A percentile compares a stretch with the other conserved stretches of the same genome.
phyloP scores from a whole-genome alignment of 2,329 filamentous ascomycete genomes.

The Polytolypa hystricis region DNA sequence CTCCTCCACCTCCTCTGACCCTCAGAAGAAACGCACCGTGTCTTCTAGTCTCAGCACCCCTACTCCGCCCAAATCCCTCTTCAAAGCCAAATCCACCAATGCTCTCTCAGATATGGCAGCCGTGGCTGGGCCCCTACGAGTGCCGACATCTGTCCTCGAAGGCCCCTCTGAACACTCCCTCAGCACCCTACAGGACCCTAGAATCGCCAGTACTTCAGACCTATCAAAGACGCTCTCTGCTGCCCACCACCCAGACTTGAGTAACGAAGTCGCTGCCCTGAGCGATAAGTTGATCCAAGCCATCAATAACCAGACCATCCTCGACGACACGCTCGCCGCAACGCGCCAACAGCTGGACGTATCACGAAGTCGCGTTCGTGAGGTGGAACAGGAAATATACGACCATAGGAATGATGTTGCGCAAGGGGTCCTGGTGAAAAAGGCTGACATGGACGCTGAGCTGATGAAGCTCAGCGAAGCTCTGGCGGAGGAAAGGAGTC shows the following conservation, averaged over 20 bases:
- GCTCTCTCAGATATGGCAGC: slow-evolving; percentile 27
- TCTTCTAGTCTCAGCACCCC: slow-evolving; percentile 26
- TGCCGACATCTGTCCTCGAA: slow-evolving; percentile 19
- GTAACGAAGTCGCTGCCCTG: slow-evolving; percentile 71
- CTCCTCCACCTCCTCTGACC: slow-evolving; percentile 6
- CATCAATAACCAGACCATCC: slow-evolving; percentile 86
- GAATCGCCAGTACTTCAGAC: slow-evolving; percentile 26
- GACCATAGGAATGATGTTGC: slow-evolving; percentile 60
- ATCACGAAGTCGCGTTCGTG: slow-evolving; percentile 54
- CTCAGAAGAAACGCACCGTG: slow-evolving; percentile 8
- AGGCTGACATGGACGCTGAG: slow-evolving; percentile 62
- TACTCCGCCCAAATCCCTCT: slow-evolving; percentile 28
- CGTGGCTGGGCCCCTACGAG: slow-evolving; percentile 15
- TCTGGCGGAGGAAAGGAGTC: slow-evolving; percentile 54
- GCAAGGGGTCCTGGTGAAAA: slow-evolving; percentile 64
- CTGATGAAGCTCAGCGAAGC: slow-evolving; percentile 49
- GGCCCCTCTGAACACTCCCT: slow-evolving; percentile 31
- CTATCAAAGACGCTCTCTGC: slow-evolving; percentile 24
- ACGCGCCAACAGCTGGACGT: slow-evolving; percentile 74
- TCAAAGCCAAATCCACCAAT: slow-evolving; percentile 35
- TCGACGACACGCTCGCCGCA: slow-evolving; percentile 78
- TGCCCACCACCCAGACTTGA: slow-evolving; percentile 47
- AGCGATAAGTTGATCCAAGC: slow-evolving; percentile 95
- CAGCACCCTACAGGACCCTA: slow-evolving; percentile 36
- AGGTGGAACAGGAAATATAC: slow-evolving; percentile 58